Evolutionary conservation across 768 basidiomycete genomes (phyloP).

Genomic region (Phlegmacium glaucopus): DNA sequence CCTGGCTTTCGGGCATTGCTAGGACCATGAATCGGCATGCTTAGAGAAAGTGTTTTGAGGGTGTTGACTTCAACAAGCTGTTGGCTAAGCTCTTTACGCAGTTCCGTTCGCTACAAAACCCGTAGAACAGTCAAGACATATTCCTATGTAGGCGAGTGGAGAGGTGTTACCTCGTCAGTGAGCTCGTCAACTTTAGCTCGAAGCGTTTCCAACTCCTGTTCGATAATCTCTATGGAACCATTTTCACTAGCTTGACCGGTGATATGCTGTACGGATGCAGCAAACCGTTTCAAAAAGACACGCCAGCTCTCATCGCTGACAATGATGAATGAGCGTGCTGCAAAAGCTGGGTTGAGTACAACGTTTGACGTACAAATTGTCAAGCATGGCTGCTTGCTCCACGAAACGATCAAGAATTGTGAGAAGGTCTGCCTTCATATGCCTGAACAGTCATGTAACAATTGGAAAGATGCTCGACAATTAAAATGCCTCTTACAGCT

Average conservation of each 20-base stretch:
- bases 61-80: slow-evolving; percentile 69
- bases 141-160: not conserved
- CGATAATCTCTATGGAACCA: slow-evolving; percentile 38
- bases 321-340: slow-evolving; percentile 6
- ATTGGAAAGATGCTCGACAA: not conserved
- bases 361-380: slow-evolving; percentile 53
- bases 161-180: slow-evolving; percentile 53
- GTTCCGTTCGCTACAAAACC: slow-evolving; percentile 39
- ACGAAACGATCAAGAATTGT: slow-evolving; percentile 63
- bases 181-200: slow-evolving; percentile 60
- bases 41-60: slow-evolving; percentile 48
- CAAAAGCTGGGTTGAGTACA: not conserved
- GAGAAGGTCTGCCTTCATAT: slow-evolving; percentile 57
- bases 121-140: slow-evolving; percentile 1
- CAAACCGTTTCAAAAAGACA: slow-evolving; percentile 55
- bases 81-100: slow-evolving; percentile 54
- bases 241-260: slow-evolving; percentile 50
- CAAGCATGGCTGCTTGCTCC: slow-evolving; percentile 52
- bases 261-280: slow-evolving; percentile 59
- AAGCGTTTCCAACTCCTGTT: slow-evolving; percentile 60
- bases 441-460: slow-evolving; percentile 33
- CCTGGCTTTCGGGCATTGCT: slow-evolving; percentile 47
- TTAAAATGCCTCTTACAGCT: slow-evolving; percentile 44
- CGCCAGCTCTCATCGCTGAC: slow-evolving; percentile 68
- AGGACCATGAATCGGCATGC: slow-evolving; percentile 31